Base-by-base conservation (phyloP, 139 green algal species). In the Picochlorum sp. region DNA sequence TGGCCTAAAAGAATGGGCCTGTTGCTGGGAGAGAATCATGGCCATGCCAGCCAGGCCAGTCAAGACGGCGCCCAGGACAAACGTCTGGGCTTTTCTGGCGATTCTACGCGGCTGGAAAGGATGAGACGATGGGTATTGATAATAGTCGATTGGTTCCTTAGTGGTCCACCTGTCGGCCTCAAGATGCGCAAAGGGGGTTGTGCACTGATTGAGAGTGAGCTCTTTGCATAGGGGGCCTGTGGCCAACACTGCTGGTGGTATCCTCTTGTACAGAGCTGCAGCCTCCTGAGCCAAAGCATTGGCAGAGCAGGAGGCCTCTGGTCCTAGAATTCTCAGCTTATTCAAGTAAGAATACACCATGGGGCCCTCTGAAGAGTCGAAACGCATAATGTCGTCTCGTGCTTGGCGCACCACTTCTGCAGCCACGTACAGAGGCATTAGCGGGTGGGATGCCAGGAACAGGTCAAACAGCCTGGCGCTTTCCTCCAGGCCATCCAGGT, bases 401-500 rank as follows among this genome's bases (percentile, higher is more conserved):
- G 61, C 33, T 12, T 37, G 56, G 66, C 74, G 55, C 59, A 95
- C 81, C 5, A 74, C 80, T 1, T 73, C 79, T 1, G 75, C 88
- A 1, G 78, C 82, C 10, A 93, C 49, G 53, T 96, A 96, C n/a
- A 96, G 71, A 9, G 88, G 85, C 82, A 94, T 89, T 31, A 93
- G 74, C 3, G 88, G 88, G 74, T 93, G 88, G 4, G 73, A 72
- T 2, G 88, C 56, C 12, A 95, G 65, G 56, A 95, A 93, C 12
- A 94, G 72, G 73, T 96, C 88, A 59, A 93, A 96, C 14, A 96
- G 75, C 12, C 88, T 75, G 8, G 75, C 70, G 0, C 70, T 68
- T 29, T 81, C 44, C 7, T 59, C 30, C 68, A 88, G 68, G 25
- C 37, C 40, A 14, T 58, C 55, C 32, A 89, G 58, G 50, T 89